These are phyloP conservation scores for Tetrapisispora pingtungensis DNA, from an alignment of 805 yeast genomes.

Conservation along the genomic window DNA sequence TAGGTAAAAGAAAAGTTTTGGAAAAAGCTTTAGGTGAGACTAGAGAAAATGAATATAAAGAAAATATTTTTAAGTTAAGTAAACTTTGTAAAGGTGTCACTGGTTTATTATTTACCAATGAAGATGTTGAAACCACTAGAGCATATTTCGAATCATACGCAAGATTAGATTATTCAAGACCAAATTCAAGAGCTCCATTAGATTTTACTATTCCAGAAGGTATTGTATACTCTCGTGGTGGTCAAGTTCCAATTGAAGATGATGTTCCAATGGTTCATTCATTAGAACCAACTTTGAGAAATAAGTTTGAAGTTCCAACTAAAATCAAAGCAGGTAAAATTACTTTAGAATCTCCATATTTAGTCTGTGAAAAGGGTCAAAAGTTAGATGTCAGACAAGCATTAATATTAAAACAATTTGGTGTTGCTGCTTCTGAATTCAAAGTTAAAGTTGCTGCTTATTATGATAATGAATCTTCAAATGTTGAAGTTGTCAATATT, in stretches of 20 bases:
- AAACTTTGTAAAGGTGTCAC: constrained; percentile 63
- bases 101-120: constrained; percentile 85
- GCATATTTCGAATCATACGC: constrained; percentile 75
- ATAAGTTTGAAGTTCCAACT: constrained; percentile 83
- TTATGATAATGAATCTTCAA: constrained; percentile 52
- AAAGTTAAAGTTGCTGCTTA: constrained; percentile 71
- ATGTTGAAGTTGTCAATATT: constrained; percentile 26
- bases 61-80: constrained; percentile 63
- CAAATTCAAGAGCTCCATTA: constrained; percentile 76
- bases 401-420: constrained; percentile 84
- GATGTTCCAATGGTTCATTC: constrained; percentile 97
- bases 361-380: constrained; percentile 74
- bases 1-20: constrained; percentile 89
- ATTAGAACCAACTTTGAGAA: constrained; percentile 85
- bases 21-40: constrained; percentile 87
- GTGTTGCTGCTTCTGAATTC: constrained; percentile 88
- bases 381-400: constrained; percentile 84
- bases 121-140: constrained; percentile 75
- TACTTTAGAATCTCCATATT: constrained; percentile 60
- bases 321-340: constrained; percentile 84
- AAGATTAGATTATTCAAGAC: constrained; percentile 79
- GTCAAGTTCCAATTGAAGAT: constrained; percentile 79
- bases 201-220: constrained; percentile 85
- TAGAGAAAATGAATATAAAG: constrained; percentile 83
- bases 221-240: constrained; percentile 88